These are phyloP conservation scores for Nigrospora osmanthi DNA, from an alignment of 2,329 filamentous ascomycete genomes.

Conservation along the genomic window DNA sequence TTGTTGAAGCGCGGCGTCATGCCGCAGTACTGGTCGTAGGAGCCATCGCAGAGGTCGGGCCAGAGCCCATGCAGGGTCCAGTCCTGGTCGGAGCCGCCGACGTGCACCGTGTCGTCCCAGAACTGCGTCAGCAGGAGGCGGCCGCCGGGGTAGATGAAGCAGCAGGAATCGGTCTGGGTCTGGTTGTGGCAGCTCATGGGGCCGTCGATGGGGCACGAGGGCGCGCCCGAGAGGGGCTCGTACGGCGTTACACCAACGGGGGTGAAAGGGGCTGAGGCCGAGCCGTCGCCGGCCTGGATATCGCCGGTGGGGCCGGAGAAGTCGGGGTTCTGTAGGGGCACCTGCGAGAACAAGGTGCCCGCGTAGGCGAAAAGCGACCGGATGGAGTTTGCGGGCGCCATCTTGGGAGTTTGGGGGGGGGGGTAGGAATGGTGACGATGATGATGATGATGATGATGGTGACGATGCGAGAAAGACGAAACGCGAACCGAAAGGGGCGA, in stretches of 20 bases:
- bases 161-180: slow-evolving; percentile 29
- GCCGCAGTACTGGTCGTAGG: slow-evolving; percentile 32
- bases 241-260: slow-evolving; percentile 18
- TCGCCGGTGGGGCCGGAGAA: slow-evolving; percentile 1
- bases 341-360: slow-evolving; percentile 23
- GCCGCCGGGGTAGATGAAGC: slow-evolving; percentile 32
- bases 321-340: slow-evolving; percentile 13
- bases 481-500: too few species aligned
- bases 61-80: slow-evolving; percentile 38
- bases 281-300: neutral
- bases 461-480: neutral
- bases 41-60: slow-evolving; percentile 36
- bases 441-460: neutral
- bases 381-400: slow-evolving; percentile 19
- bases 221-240: slow-evolving; percentile 24
- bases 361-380: slow-evolving; percentile 23
- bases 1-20: slow-evolving; percentile 33
- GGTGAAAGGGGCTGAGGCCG: neutral
- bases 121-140: slow-evolving; percentile 33
- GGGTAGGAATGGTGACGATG: neutral
- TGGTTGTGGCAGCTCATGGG: slow-evolving; percentile 32
- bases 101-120: slow-evolving; percentile 32
- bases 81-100: slow-evolving; percentile 30
- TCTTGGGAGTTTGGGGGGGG: slow-evolving; percentile 1
- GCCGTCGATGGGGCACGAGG: slow-evolving; percentile 31